Percentiles rank a stretch among this genome's conserved stretches.
Conservation (phyloP, 495 filamentous ascomycete genomes). For the Podospora pseudocomata region DNA sequence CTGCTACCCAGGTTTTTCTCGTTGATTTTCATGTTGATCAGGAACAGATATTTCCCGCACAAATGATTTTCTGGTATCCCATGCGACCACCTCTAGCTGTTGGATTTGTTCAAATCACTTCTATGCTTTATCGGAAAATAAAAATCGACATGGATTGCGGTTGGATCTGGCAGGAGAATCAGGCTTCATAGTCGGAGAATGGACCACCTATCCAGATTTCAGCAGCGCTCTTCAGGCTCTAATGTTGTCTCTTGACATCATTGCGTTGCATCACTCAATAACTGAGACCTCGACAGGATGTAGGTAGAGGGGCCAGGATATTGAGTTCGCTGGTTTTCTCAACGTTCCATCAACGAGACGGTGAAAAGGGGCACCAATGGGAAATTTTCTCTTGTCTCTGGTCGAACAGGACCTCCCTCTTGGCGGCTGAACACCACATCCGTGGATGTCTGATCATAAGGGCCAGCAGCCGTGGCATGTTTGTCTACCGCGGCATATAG, state of each 20-base stretch:
- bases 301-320: neutral
- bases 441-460: neutral
- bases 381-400: neutral
- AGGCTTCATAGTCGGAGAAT: too few species aligned
- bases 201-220: too few species aligned
- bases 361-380: conserved; percentile 7
- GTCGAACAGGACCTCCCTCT: neutral
- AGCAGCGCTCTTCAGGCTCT: too few species aligned
- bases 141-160: too few species aligned
- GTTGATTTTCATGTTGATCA: neutral
- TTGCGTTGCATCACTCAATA: conserved; percentile 17
- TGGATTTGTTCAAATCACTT: too few species aligned
- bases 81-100: too few species aligned
- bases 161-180: too few species aligned
- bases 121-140: too few species aligned
- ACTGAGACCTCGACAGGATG: neutral
- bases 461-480: neutral
- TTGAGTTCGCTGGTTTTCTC: neutral
- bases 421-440: neutral
- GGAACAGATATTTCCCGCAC: neutral
- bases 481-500: neutral
- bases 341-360: neutral
- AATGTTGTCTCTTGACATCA: conserved; percentile 19
- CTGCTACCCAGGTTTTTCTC: neutral
- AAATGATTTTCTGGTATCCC: neutral